Evolutionary conservation across 2,329 filamentous ascomycete genomes (phyloP).

Genomic region (Cercospora zeae-maydis): DNA sequence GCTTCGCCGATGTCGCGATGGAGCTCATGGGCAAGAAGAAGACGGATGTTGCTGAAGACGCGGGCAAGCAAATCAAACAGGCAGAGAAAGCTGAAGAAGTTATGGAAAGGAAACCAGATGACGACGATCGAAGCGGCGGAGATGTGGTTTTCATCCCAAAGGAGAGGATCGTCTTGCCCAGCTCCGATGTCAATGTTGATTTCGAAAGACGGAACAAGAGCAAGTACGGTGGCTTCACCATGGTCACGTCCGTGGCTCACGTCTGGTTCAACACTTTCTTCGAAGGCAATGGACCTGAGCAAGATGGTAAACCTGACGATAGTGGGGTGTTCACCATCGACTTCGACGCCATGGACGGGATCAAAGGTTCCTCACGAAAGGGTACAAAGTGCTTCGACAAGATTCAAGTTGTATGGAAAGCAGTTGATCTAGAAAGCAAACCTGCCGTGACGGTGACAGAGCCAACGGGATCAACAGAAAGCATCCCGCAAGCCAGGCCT

Average conservation of each 20-base stretch:
- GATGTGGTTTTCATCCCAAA: slow-evolving; percentile 75
- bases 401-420: slow-evolving; percentile 80
- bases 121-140: slow-evolving; percentile 54
- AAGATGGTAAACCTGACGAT: slow-evolving; percentile 61
- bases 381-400: slow-evolving; percentile 78
- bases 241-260: slow-evolving; percentile 90
- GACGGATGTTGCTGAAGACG: slow-evolving; percentile 18
- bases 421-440: slow-evolving; percentile 31
- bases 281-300: slow-evolving; percentile 73
- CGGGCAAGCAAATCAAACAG: slow-evolving; percentile 19
- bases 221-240: slow-evolving; percentile 69
- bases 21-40: slow-evolving; percentile 42
- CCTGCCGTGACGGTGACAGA: slow-evolving; percentile 55
- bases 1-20: slow-evolving; percentile 45
- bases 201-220: slow-evolving; percentile 82
- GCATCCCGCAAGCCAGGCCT: slow-evolving; percentile 65
- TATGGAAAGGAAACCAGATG: slow-evolving; percentile 12
- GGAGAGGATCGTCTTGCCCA: slow-evolving; percentile 65
- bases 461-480: slow-evolving; percentile 59
- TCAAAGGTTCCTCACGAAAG: slow-evolving; percentile 83
- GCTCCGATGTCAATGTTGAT: slow-evolving; percentile 84
- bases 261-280: slow-evolving; percentile 98
- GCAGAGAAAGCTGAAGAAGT: slow-evolving; percentile 23
- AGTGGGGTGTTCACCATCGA: slow-evolving; percentile 68
- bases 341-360: slow-evolving; percentile 85